Conservation (phyloP, 345 rosid species). For the Cardamine chenopodiifolia region DNA sequence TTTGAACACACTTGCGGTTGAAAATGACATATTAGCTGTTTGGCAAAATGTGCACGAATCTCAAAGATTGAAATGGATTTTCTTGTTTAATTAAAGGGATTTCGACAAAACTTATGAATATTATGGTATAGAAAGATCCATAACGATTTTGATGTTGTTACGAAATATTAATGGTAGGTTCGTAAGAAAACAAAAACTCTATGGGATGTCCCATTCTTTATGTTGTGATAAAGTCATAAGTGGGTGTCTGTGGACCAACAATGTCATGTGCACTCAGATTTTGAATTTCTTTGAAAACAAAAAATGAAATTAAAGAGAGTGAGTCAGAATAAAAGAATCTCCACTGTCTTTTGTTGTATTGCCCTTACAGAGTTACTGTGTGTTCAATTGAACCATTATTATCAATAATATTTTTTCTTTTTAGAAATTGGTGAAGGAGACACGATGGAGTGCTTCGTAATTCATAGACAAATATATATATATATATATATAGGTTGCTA, state of each 20-base stretch:
- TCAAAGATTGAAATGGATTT: slow-evolving; percentile 17
- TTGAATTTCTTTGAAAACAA: slow-evolving; percentile 6
- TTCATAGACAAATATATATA: background rate
- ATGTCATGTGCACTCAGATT: slow-evolving; percentile 40
- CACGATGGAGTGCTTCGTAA: slow-evolving; percentile 9
- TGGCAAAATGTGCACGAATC: slow-evolving; percentile 29
- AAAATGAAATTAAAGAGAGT: background rate
- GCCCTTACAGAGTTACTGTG: slow-evolving; percentile 13
- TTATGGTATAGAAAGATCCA: slow-evolving; percentile 6
- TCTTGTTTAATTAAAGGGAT: background rate
- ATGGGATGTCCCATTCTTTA: slow-evolving; percentile 31
- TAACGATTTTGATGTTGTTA: slow-evolving; percentile 27
- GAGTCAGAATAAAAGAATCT: slow-evolving; percentile 24
- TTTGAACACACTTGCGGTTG: slow-evolving; percentile 24
- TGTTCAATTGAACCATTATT: slow-evolving; percentile 19
- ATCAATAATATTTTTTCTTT: slow-evolving; percentile 8
- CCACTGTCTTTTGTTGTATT: slow-evolving; percentile 26
- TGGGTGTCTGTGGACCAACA: slow-evolving; percentile 40
- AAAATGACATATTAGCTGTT: slow-evolving; percentile 22
- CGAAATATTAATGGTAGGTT: slow-evolving; percentile 19
- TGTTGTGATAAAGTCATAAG: slow-evolving; percentile 38
- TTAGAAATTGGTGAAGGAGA: slow-evolving; percentile 19
- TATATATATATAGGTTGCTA: background rate
- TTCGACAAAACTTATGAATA: background rate
- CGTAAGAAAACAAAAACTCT: slow-evolving; percentile 28